Evolutionary conservation across 2,329 filamentous ascomycete species (phyloP).

Genomic region (Thielaviopsis populi): DNA sequence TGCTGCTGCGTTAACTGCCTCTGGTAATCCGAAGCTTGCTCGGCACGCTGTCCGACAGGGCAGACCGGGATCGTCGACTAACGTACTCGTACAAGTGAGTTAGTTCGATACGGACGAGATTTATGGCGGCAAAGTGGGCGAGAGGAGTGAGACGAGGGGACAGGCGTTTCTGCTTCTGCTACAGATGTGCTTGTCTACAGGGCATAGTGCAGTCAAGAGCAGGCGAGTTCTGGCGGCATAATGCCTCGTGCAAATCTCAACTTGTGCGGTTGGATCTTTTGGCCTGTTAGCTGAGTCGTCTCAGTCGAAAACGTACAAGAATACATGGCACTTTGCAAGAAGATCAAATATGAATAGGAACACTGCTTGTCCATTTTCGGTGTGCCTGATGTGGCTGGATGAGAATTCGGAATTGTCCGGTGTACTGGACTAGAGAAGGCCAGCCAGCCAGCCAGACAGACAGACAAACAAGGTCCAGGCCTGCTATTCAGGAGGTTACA

Average conservation of each 20-base stretch:
- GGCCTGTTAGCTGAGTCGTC: background rate
- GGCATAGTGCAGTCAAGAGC: no score
- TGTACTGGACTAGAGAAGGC: background rate
- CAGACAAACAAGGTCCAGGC: background rate
- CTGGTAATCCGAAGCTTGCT: background rate
- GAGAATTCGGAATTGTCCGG: background rate
- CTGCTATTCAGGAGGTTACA: background rate
- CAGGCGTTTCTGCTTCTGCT: no score
- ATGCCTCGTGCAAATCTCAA: no score
- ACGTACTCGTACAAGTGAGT: no score
- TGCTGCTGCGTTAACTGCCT: no score
- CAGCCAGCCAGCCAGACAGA: background rate
- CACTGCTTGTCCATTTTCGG: background rate
- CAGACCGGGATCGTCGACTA: background rate
- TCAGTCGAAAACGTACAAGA: background rate
- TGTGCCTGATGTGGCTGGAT: background rate
- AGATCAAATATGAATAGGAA: background rate
- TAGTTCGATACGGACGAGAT: background rate
- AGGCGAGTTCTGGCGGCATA: no score
- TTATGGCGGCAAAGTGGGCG: background rate
- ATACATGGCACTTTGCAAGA: background rate
- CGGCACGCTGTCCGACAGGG: background rate
- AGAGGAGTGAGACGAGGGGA: no score
- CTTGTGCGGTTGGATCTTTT: background rate
- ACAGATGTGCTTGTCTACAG: no score